Percentiles rank a stretch among this genome's conserved stretches.
Evolutionary conservation across 352 stramenopile species (phyloP).

Genomic region (Globisporangium paroecandrum): DNA sequence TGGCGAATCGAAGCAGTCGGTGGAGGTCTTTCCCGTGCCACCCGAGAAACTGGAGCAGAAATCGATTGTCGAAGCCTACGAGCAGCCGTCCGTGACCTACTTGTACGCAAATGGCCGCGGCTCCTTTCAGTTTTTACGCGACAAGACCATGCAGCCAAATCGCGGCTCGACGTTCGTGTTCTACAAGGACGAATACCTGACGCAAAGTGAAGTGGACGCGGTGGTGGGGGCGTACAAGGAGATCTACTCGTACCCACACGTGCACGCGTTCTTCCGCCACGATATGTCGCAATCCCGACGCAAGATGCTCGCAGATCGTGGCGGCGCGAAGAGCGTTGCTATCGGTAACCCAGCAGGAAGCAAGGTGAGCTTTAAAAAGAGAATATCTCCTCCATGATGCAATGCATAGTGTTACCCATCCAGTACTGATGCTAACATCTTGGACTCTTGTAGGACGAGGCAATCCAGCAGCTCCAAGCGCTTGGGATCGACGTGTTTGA

Average conservation of each 20-base stretch:
- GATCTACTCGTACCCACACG: slow-evolving; percentile 75
- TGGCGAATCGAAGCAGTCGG: slow-evolving; percentile 23
- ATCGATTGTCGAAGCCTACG: slow-evolving; percentile 58
- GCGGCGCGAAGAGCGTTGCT: slow-evolving; percentile 10
- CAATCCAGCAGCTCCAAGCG: slow-evolving; percentile 73
- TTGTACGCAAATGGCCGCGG: slow-evolving; percentile 71
- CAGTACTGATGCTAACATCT: too few relatives aligned
- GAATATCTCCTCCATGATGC: too few relatives aligned
- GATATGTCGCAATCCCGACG: slow-evolving; percentile 60
- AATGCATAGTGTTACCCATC: too few relatives aligned
- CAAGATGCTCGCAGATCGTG: slow-evolving; percentile 40
- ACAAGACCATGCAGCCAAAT: slow-evolving; percentile 36
- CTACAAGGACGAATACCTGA: slow-evolving; percentile 84
- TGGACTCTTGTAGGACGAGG: slow-evolving; percentile 45
- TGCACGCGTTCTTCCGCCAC: slow-evolving; percentile 70
- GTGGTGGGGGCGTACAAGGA: slow-evolving; percentile 84
- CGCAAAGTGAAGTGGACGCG: slow-evolving; percentile 61
- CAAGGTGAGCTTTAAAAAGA: slow-evolving; percentile 22
- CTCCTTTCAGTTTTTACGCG: slow-evolving; percentile 79
- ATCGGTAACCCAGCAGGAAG: slow-evolving; percentile 20
- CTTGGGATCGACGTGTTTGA: slow-evolving; percentile 85
- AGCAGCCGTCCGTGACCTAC: slow-evolving; percentile 69
- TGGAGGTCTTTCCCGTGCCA: slow-evolving; percentile 63
- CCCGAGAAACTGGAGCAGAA: slow-evolving; percentile 35
- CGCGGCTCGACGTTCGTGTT: slow-evolving; percentile 65